Base-by-base conservation (phyloP, 805 yeast species). In the Kuraishia ogatae region DNA sequence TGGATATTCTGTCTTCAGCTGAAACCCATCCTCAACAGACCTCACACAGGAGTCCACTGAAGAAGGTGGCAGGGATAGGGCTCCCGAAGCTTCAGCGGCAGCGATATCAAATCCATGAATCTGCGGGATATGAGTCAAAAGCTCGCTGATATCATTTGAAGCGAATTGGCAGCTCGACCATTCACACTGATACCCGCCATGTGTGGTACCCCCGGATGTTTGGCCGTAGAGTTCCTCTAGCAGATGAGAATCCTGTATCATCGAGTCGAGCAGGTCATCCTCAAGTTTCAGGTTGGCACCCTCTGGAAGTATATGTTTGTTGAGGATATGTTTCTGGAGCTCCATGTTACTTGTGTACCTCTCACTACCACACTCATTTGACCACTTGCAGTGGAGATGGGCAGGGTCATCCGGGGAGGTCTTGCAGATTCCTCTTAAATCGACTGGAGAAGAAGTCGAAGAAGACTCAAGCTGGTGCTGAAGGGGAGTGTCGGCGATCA, bases 121-220 rank as follows among this genome's bases (percentile, higher is more conserved):
- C 1, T 71, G 66, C 52, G 81, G 80, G 52, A 84, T 71, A 69
- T 90, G 97, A 48, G 76, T 71, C 11, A 87, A 68, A 29, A 91
- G 70, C 5, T 77, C 65, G 29, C 81, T 72, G 51, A 85, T 64
- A 60, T 82, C 83, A 19, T 70, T 65, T 28, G 86, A 76, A 21
- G 73, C 71, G 64, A 76, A 88, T 49, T 78, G 71, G 75, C 97
- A 91, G 54, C 83, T 77, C 55, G 74, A 70, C 97, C 96, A 90
- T 63, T 84, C 89, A 71, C 97, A 91, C 35, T 49, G 51, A 13
- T 49, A 23, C 35, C 28, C 43, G 13, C 43, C 43, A 17, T 35
- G 15, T 3, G 13, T 15, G 17, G 43, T 3, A 15, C 43, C 43
- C 7, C 15, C 43, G 4, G 43, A 35, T 15, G 43, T 13, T 11